These are phyloP conservation scores for Verticillium nubilum DNA, from an alignment of 2,329 filamentous ascomycete species.

Conservation along the genomic window DNA sequence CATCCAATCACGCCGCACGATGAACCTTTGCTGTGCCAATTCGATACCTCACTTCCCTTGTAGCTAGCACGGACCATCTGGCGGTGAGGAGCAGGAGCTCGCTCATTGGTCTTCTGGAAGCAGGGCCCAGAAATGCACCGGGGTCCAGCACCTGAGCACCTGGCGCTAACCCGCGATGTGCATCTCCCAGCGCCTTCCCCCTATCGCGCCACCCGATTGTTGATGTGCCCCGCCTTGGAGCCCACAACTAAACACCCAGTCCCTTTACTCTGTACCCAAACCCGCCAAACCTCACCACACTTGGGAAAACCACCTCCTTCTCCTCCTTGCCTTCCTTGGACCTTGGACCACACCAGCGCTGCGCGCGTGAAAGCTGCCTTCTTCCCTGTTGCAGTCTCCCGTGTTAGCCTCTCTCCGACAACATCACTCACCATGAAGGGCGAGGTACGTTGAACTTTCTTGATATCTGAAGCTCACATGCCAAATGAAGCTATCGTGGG, in stretches of 20 bases:
- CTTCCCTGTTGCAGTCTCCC: conserved; percentile 16
- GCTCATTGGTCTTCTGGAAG: conserved; percentile 1
- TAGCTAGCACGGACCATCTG: conserved; percentile 11
- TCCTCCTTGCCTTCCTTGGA: conserved; percentile 19
- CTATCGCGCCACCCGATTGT: conserved; percentile 12
- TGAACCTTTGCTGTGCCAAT: neutral
- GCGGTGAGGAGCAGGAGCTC: conserved; percentile 17
- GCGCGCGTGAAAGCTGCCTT: conserved; percentile 24
- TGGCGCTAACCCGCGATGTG: conserved; percentile 10
- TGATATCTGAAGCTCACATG: neutral
- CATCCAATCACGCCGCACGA: neutral
- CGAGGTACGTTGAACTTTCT: conserved; percentile 38
- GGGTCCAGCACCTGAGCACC: neutral
- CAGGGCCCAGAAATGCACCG: neutral
- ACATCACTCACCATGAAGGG: conserved; percentile 44
- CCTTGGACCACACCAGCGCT: conserved; percentile 22
- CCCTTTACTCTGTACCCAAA: conserved; percentile 4
- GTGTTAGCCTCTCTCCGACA: conserved; percentile 14
- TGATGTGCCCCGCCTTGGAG: conserved; percentile 19
- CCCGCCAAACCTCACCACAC: conserved; percentile 19
- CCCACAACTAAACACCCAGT: conserved; percentile 15
- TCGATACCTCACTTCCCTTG: neutral
- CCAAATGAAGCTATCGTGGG: neutral
- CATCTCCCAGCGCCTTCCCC: conserved; percentile 4
- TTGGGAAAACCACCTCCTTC: conserved; percentile 28